Conservation (phyloP, 306 rosid species). For the Glycine tomentella region DNA sequence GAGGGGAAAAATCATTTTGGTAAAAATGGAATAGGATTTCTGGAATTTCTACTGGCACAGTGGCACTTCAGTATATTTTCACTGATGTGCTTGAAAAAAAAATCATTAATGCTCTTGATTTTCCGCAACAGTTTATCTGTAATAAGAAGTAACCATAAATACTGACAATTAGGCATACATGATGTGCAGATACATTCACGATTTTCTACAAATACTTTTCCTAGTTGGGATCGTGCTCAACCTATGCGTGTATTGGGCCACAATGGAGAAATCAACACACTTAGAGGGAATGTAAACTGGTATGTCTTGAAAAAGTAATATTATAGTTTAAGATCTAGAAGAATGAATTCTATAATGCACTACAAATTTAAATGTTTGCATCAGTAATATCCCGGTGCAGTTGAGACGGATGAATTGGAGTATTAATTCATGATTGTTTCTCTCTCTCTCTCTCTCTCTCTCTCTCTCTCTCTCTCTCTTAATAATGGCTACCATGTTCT, state of each 20-base stretch:
- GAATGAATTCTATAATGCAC: not conserved
- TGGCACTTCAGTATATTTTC: not conserved
- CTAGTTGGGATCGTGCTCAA: conserved; percentile 34
- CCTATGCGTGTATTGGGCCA: conserved; percentile 26
- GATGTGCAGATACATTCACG: conserved; percentile 19
- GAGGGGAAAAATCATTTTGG: conserved; percentile 11
- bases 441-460: not conserved
- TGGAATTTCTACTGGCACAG: not conserved
- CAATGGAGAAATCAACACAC: conserved; percentile 26
- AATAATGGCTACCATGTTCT: not conserved
- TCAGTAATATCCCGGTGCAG: not conserved
- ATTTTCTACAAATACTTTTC: conserved; percentile 18
- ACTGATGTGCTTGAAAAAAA: not conserved
- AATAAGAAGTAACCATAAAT: conserved; percentile 8
- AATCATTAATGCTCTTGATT: not conserved
- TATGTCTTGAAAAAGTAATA: not conserved
- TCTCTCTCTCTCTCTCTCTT: not conserved
- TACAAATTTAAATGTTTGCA: not conserved
- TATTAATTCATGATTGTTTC: not conserved
- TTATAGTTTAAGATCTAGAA: not conserved
- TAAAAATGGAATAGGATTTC: not conserved
- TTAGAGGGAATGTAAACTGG: conserved; percentile 30
- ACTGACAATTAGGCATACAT: not conserved
- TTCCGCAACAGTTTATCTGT: not conserved
- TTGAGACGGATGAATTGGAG: not conserved